phyloP scores from a whole-genome alignment of 2,329 filamentous ascomycete genomes.

The Penicillium sp. region DNA sequence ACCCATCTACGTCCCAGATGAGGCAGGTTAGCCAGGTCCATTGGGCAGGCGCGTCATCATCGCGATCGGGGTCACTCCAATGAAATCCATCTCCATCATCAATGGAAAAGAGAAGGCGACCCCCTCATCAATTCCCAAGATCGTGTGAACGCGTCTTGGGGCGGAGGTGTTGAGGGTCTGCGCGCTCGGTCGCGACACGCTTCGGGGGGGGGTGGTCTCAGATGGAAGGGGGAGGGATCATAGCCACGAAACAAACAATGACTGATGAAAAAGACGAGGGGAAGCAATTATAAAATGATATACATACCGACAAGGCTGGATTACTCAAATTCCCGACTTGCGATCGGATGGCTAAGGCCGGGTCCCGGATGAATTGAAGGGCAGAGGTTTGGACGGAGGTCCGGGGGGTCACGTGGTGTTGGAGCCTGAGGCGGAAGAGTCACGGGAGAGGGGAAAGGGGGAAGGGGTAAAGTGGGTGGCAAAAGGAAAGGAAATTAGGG shows the following conservation, averaged over 20 bases:
- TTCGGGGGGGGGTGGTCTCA: conserved; percentile 17
- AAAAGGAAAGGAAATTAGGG: conserved; percentile 12
- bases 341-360: conserved; percentile 46
- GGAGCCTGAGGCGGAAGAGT: conserved; percentile 29
- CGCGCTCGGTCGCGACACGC: conserved; percentile 35
- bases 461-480: conserved; percentile 19
- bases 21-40: conserved; percentile 27
- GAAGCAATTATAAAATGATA: conserved; percentile 22
- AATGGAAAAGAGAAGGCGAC: conserved; percentile 8
- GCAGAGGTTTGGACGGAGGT: conserved; percentile 40
- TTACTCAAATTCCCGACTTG: conserved; percentile 47
- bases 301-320: conserved; percentile 53
- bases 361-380: conserved; percentile 40
- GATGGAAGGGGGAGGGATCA: conserved; percentile 9
- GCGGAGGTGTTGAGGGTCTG: conserved; percentile 28
- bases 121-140: conserved; percentile 12
- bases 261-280: conserved; percentile 10
- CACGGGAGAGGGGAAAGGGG: conserved; percentile 7
- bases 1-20: conserved; percentile 50
- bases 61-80: conserved; percentile 29
- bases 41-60: conserved; percentile 27
- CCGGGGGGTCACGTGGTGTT: conserved; percentile 30
- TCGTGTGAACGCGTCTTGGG: conserved; percentile 28
- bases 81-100: conserved; percentile 26
- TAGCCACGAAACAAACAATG: background rate